A percentile compares a stretch with the other conserved stretches of the same genome.
phyloP scores from a whole-genome alignment of 768 basidiomycete species.

The Termitomyces eurrhizus region DNA sequence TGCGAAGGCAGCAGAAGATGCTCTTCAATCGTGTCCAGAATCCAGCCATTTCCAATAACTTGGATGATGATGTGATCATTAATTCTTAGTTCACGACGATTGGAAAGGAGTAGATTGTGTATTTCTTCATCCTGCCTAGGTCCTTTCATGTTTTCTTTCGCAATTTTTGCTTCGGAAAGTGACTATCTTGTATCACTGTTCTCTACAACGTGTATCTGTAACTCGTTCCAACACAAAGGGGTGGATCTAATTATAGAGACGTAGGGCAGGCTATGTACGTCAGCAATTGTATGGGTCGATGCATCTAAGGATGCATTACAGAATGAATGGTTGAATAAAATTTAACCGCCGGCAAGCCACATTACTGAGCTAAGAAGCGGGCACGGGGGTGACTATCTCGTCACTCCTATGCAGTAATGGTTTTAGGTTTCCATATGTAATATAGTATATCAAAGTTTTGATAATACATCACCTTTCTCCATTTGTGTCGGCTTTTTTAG shows the following conservation, averaged over 20 bases:
- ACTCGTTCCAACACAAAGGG: not conserved
- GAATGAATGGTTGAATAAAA: no score
- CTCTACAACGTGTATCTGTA: conserved; percentile 12
- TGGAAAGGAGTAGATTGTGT: no score
- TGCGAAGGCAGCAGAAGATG: conserved; percentile 9
- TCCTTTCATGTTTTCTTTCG: not conserved
- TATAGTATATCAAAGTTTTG: no score
- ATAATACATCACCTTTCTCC: no score
- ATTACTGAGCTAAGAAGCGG: no score
- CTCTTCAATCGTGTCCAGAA: conserved; percentile 23
- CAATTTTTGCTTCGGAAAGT: not conserved
- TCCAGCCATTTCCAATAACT: conserved; percentile 1
- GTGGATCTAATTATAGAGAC: not conserved
- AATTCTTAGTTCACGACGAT: no score
- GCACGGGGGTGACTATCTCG: no score
- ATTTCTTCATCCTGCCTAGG: no score
- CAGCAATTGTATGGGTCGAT: not conserved
- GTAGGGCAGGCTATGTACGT: not conserved
- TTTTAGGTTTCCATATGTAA: no score
- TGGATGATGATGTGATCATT: not conserved
- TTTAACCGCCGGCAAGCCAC: no score
- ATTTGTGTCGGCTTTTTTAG: no score
- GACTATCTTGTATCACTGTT: not conserved
- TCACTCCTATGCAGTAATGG: no score
- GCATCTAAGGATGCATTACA: not conserved